Percentiles rank a stretch among this genome's conserved stretches.
phyloP scores from a whole-genome alignment of 148 eudicot genomes.

The Rhododendron mucronatum region DNA sequence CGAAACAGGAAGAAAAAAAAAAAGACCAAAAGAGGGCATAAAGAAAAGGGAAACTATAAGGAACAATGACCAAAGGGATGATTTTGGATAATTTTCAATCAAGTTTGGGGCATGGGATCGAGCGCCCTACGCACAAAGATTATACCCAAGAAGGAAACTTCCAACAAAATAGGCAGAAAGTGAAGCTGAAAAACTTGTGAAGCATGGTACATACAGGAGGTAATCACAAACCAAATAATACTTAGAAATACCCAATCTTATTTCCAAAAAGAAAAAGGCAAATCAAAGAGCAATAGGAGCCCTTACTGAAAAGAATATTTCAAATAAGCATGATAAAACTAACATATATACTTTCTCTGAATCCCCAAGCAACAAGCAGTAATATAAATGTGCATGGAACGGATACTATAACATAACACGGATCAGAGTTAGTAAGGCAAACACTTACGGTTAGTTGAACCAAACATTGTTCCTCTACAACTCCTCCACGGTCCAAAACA shows the following conservation, averaged over 20 bases:
- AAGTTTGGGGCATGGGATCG: not conserved
- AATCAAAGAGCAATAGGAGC: not conserved
- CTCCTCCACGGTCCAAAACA: not conserved
- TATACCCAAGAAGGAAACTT: not conserved
- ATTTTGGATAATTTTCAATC: not conserved
- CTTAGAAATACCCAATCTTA: not conserved
- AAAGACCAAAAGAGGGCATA: not conserved
- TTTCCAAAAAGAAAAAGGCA: not conserved
- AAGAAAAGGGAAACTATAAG: not conserved
- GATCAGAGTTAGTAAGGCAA: not conserved
- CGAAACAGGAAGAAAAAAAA: not conserved
- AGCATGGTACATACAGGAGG: not conserved
- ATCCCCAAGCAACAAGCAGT: not conserved
- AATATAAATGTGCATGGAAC: not conserved
- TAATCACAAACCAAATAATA: not conserved
- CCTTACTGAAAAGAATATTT: not conserved
- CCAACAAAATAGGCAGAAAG: not conserved
- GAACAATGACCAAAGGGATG: not conserved
- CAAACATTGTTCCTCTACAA: slow-evolving; percentile 33
- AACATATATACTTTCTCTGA: not conserved
- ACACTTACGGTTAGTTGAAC: slow-evolving; percentile 45
- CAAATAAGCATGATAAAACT: not conserved
- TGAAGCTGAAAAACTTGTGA: not conserved
- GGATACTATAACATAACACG: not conserved
- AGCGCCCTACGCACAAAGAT: not conserved